These are phyloP conservation scores for Dothistroma pini DNA, from an alignment of 2,329 filamentous ascomycete genomes.

Conservation along the genomic window DNA sequence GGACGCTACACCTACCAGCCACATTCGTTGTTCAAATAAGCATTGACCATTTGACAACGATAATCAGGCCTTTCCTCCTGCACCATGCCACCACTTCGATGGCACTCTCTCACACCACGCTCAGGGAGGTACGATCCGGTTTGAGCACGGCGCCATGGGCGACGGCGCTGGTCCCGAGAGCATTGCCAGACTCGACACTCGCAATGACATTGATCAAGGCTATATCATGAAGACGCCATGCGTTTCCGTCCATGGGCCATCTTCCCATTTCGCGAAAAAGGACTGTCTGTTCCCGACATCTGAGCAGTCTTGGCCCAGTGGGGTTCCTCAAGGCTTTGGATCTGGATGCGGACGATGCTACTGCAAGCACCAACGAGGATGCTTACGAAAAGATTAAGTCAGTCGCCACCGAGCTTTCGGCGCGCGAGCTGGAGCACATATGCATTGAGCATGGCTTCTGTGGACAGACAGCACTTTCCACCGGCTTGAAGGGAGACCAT, in stretches of 20 bases:
- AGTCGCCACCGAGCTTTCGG: slow-evolving; percentile 34
- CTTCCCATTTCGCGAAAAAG: slow-evolving; percentile 48
- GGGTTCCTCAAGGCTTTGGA: slow-evolving; percentile 47
- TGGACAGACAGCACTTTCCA: slow-evolving; percentile 30
- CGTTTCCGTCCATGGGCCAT: slow-evolving; percentile 43
- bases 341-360: slow-evolving; percentile 36
- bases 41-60: neutral
- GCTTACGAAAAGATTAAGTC: slow-evolving; percentile 35
- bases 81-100: neutral
- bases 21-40: slow-evolving; percentile 15
- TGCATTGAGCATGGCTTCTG: slow-evolving; percentile 38
- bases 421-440: slow-evolving; percentile 44
- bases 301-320: slow-evolving; percentile 48
- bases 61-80: too few species aligned
- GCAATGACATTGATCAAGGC: slow-evolving; percentile 24
- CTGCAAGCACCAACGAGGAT: slow-evolving; percentile 29
- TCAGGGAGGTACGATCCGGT: too few species aligned
- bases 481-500: slow-evolving; percentile 43
- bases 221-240: slow-evolving; percentile 43
- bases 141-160: too few species aligned
- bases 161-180: too few species aligned
- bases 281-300: slow-evolving; percentile 49
- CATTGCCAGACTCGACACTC: too few species aligned
- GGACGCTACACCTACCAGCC: slow-evolving; percentile 18
- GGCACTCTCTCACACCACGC: neutral